Percentiles rank a stretch among this genome's conserved stretches.
Conservation (phyloP, 1,284 basidiomycete genomes). For the Schizopora paradoxa region DNA sequence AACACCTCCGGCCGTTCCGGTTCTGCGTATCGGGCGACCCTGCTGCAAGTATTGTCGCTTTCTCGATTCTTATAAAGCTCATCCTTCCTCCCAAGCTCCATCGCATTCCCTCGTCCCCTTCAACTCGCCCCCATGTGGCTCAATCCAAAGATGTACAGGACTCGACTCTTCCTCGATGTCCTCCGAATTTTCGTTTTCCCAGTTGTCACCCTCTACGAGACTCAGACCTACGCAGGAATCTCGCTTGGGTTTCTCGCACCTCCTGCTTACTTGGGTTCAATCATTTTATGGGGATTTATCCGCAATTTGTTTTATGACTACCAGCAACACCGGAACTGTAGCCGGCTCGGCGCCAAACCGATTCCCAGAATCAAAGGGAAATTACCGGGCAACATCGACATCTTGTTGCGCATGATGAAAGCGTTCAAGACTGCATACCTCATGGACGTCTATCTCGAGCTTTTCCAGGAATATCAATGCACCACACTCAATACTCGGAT, state of each 20-base stretch:
- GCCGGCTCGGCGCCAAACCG: conserved; percentile 41
- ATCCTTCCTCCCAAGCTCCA: too few relatives aligned
- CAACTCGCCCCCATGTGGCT: conserved; percentile 15
- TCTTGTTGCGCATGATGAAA: conserved; percentile 50
- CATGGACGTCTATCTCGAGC: conserved; percentile 52
- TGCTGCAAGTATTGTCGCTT: too few relatives aligned
- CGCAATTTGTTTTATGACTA: conserved; percentile 33
- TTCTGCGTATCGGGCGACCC: too few relatives aligned
- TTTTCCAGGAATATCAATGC: conserved; percentile 62
- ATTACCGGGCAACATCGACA: conserved; percentile 70
- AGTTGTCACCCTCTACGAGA: conserved; percentile 28
- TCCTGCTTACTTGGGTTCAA: conserved; percentile 36
- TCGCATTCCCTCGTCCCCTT: conserved; percentile 8
- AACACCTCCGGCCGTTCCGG: too few relatives aligned
- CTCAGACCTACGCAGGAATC: conserved; percentile 25
- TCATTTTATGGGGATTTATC: conserved; percentile 35
- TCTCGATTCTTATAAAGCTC: too few relatives aligned
- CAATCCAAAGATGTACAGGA: conserved; percentile 25
- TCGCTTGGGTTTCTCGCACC: conserved; percentile 30
- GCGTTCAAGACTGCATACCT: conserved; percentile 55
- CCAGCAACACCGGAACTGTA: conserved; percentile 38
- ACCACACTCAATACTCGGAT: conserved; percentile 64
- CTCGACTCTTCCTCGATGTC: conserved; percentile 32
- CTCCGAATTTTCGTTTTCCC: conserved; percentile 37
- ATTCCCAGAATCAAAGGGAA: conserved; percentile 57